These are phyloP conservation scores for Calonectria honghensis DNA, from an alignment of 2,329 filamentous ascomycete species.

Conservation along the genomic window DNA sequence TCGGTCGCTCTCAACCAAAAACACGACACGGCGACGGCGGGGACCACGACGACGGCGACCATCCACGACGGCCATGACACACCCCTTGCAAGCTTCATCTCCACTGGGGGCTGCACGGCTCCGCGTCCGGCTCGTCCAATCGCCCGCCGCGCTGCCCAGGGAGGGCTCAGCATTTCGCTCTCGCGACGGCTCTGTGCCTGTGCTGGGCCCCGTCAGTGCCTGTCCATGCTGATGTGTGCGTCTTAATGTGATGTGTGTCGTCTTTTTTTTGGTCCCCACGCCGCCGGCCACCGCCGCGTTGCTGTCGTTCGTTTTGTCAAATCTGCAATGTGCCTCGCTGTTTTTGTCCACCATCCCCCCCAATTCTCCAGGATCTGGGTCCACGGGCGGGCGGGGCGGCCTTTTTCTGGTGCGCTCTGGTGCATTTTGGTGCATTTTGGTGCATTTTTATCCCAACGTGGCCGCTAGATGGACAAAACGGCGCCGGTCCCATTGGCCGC, in stretches of 20 bases:
- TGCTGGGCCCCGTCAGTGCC: neutral
- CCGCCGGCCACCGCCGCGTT: neutral
- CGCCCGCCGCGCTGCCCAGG: neutral
- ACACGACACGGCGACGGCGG: neutral
- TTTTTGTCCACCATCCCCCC: neutral
- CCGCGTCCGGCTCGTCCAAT: constrained; percentile 10
- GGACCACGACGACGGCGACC: too few species aligned
- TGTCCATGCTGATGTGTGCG: neutral
- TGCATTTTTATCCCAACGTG: constrained; percentile 17
- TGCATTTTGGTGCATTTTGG: neutral
- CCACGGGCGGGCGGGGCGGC: neutral
- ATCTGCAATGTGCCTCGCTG: neutral
- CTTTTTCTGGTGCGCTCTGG: neutral
- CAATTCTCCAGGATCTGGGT: neutral
- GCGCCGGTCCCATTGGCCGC: constrained; percentile 46
- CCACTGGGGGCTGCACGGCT: constrained; percentile 10
- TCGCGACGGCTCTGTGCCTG: neutral
- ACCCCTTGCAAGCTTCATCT: neutral
- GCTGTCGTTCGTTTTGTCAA: neutral
- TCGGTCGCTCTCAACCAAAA: neutral
- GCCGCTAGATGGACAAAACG: constrained; percentile 41
- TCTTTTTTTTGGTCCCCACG: neutral
- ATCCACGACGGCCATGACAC: neutral
- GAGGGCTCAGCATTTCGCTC: constrained; percentile 11
- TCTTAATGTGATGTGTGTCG: neutral